Evolutionary conservation across 371 early-diverging fungal genomes (phyloP), one percentile per base, ranked within the genome.

Genomic region (Mortierella sp.): DNA sequence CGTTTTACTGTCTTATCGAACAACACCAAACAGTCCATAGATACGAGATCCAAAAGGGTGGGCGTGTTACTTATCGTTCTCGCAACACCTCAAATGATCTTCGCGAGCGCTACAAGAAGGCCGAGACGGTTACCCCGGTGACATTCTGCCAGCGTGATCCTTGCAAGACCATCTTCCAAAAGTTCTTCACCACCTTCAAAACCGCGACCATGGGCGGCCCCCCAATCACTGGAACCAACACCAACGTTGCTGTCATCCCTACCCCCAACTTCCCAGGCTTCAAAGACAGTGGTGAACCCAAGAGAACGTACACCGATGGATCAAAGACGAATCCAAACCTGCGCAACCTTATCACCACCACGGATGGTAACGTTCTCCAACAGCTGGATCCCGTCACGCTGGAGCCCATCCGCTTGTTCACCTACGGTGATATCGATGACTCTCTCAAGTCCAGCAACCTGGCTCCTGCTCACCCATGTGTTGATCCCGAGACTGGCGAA

Each of bases 361-460:
- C 88, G 1, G 88, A 88, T 63, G 85, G 83, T 2, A 88, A 86
- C 64, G 55, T 79, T 0, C 57, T 90, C 14, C 89, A 90, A 51
- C 80, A 84, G 45, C 60, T 91, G 24, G 80, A 91, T 67, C 79
- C 84, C 2, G 82, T 82, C 27, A 88, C 92, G 0, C 65, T 91
- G 45, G 82, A 82, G 34, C 88, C 91, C 17, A 59, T 81, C 39
- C 71, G 64, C 4, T n/a, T 83, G 10, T 83, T 85, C 54, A 68
- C 67, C 17, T 91, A 90, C 59, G 61, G 61, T 0, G 59, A 78
- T 28, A 81, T 83, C 50, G 83, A 89, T 27, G 76, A 74, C 46
- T 40, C 81, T 0, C 59, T 67, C 17, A 55, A 82, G 19, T 39
- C 71, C 27, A 87, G 88, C 16, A 56, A 73, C 16, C 24, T 86